Percentiles rank a stretch among this genome's conserved stretches.
Evolutionary conservation across 768 basidiomycete species (phyloP).

Genomic region (Floccularia luteovirens): DNA sequence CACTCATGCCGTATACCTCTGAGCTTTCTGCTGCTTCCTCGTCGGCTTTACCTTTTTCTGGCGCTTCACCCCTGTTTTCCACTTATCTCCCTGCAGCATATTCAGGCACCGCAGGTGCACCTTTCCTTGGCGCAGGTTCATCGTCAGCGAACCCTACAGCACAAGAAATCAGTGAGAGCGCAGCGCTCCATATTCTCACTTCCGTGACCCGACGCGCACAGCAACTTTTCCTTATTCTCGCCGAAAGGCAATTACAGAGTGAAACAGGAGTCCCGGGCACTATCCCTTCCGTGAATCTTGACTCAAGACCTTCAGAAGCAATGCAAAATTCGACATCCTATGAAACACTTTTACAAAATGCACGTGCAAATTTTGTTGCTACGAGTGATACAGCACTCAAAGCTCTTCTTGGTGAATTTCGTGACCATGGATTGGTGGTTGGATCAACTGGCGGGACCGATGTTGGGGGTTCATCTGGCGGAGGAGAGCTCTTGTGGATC

Average conservation of each 20-base stretch:
- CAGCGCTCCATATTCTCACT: slow-evolving; percentile 73
- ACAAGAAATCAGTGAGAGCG: slow-evolving; percentile 74
- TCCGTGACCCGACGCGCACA: slow-evolving; percentile 85
- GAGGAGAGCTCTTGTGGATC: slow-evolving; percentile 77
- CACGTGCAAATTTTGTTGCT: slow-evolving; percentile 81
- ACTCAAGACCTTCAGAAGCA: too few species aligned
- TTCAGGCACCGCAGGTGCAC: slow-evolving; percentile 38
- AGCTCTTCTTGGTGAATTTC: slow-evolving; percentile 81
- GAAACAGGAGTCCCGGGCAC: slow-evolving; percentile 33
- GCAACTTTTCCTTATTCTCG: slow-evolving; percentile 72
- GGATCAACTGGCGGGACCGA: slow-evolving; percentile 30
- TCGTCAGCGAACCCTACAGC: slow-evolving; percentile 24
- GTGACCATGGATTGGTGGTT: slow-evolving; percentile 84
- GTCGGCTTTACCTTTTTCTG: too few species aligned
- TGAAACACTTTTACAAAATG: slow-evolving; percentile 63
- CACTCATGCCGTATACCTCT: slow-evolving; percentile 72
- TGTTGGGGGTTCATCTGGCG: too few species aligned
- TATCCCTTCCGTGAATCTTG: slow-evolving; percentile 17
- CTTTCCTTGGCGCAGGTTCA: slow-evolving; percentile 23
- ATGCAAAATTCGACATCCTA: slow-evolving; percentile 55
- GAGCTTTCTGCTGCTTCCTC: too few species aligned
- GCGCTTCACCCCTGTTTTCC: too few species aligned
- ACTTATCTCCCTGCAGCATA: slow-evolving; percentile 58
- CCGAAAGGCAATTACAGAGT: slow-evolving; percentile 56
- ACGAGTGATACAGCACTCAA: slow-evolving; percentile 81